Evolutionary conservation across 78 protist species (phyloP).

Genomic region (Protostelium mycophagum): DNA sequence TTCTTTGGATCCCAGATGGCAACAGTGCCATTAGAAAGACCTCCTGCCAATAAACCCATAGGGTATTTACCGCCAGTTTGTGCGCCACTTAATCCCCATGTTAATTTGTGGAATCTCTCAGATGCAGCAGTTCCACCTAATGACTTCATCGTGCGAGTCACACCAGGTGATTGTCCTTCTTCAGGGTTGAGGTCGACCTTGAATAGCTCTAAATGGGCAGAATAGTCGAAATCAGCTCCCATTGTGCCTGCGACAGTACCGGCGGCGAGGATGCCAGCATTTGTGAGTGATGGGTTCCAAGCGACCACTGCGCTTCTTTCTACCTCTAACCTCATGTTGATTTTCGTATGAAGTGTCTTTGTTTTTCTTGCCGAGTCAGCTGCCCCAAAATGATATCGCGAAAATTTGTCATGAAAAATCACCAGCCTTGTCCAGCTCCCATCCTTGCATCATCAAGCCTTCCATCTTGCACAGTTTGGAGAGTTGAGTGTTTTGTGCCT

Average conservation of each 20-base stretch:
- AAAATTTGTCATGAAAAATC: neutral
- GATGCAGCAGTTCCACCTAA: slow-evolving; percentile 20
- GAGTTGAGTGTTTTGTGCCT: too few relatives aligned
- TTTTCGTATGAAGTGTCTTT: neutral
- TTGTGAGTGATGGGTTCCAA: neutral
- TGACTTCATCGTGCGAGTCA: slow-evolving; percentile 15
- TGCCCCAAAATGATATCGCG: neutral
- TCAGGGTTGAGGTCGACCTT: slow-evolving; percentile 30
- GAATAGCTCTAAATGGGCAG: slow-evolving; percentile 35
- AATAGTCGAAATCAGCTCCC: slow-evolving; percentile 52
- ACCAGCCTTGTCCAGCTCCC: neutral
- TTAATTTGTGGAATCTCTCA: slow-evolving; percentile 39
- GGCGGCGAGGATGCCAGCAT: slow-evolving; percentile 17
- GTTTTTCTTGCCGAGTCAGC: neutral
- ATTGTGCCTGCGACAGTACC: slow-evolving; percentile 62
- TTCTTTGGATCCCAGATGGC: slow-evolving; percentile 65
- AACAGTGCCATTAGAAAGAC: slow-evolving; percentile 70
- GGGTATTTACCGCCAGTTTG: neutral
- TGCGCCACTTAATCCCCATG: slow-evolving; percentile 24
- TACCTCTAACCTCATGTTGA: neutral
- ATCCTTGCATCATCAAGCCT: neutral
- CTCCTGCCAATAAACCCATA: slow-evolving; percentile 70
- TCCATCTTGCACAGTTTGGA: too few relatives aligned
- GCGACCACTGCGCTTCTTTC: neutral
- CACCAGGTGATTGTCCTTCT: slow-evolving; percentile 3